These are phyloP conservation scores for Ottelia alismoides DNA, from an alignment of 106 monocot genomes.

Conservation along the genomic window DNA sequence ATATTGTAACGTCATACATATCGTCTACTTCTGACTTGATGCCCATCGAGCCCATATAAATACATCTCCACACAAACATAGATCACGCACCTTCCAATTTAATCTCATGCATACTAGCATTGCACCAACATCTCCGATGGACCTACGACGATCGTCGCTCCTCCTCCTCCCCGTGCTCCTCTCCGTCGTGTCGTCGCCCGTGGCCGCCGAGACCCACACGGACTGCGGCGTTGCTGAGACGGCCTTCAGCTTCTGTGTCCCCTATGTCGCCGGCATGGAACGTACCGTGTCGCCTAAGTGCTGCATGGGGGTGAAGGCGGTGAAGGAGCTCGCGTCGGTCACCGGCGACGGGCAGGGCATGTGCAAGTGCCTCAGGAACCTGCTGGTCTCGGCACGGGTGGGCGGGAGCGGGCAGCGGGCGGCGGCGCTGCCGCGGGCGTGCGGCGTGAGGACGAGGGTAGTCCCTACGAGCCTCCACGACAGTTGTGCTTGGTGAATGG, in stretches of 20 bases:
- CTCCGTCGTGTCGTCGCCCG: too few relatives aligned
- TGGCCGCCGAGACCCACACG: slow-evolving; percentile 9
- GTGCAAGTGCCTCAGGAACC: slow-evolving; percentile 10
- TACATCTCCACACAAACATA: too few relatives aligned
- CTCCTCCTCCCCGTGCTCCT: too few relatives aligned
- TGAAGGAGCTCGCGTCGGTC: slow-evolving; percentile 4
- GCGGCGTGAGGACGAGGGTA: slow-evolving; percentile 1
- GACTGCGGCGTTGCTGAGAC: slow-evolving; percentile 15
- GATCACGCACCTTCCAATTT: too few relatives aligned
- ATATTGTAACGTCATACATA: too few relatives aligned
- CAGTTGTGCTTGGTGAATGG: slow-evolving; percentile 4
- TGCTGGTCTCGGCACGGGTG: slow-evolving; percentile 1
- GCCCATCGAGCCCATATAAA: too few relatives aligned
- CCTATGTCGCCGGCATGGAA: slow-evolving; percentile 5
- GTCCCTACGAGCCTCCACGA: slow-evolving; percentile 4
- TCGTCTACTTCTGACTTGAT: too few relatives aligned
- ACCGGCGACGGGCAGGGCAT: slow-evolving; percentile 3
- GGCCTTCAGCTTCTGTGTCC: slow-evolving; percentile 15
- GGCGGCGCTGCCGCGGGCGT: background rate
- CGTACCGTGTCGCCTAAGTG: slow-evolving; percentile 5
- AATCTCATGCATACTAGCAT: too few relatives aligned
- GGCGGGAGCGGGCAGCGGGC: slow-evolving; percentile 1
- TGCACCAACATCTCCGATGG: too few relatives aligned
- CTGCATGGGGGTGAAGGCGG: slow-evolving; percentile 2
- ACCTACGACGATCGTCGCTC: too few relatives aligned